A percentile compares a stretch with the other conserved stretches of the same genome.
Evolutionary conservation across 208 protist species (phyloP).

Genomic region (Eutreptiella sp.): DNA sequence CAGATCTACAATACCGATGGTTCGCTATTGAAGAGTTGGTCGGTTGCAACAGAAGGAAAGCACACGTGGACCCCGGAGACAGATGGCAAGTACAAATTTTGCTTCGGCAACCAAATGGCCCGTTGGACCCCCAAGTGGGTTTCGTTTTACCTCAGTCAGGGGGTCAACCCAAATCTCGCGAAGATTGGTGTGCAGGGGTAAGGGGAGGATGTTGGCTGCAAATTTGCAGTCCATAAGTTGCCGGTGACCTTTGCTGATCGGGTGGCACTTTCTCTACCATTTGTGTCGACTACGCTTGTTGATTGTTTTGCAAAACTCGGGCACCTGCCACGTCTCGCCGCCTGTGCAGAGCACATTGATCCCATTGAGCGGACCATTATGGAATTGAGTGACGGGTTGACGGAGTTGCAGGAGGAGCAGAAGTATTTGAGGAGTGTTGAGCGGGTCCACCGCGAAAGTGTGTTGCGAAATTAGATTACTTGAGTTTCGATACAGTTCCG

Average conservation of each 20-base stretch:
- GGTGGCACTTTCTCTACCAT: too few species aligned
- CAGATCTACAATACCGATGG: constrained; percentile 31
- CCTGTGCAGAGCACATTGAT: constrained; percentile 48
- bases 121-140: constrained; percentile 40
- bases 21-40: constrained; percentile 34
- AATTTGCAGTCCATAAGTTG: too few species aligned
- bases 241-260: too few species aligned
- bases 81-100: constrained; percentile 31
- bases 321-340: too few species aligned
- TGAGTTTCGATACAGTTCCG: too few species aligned
- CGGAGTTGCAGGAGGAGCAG: constrained; percentile 50
- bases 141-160: constrained; percentile 47
- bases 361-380: constrained; percentile 57
- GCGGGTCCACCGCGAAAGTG: constrained; percentile 54
- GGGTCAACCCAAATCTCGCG: constrained; percentile 33
- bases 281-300: too few species aligned
- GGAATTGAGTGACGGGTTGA: constrained; percentile 34
- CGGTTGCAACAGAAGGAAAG: constrained; percentile 28
- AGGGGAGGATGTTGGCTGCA: too few species aligned
- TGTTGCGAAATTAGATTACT: too few species aligned
- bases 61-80: constrained; percentile 29
- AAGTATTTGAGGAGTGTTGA: constrained; percentile 45
- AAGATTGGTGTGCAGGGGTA: too few species aligned
- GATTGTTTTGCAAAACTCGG: too few species aligned
- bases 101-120: constrained; percentile 51